Evolutionary conservation across 1,284 basidiomycete species (phyloP).

Genomic region (Naganishia liquefaciens): DNA sequence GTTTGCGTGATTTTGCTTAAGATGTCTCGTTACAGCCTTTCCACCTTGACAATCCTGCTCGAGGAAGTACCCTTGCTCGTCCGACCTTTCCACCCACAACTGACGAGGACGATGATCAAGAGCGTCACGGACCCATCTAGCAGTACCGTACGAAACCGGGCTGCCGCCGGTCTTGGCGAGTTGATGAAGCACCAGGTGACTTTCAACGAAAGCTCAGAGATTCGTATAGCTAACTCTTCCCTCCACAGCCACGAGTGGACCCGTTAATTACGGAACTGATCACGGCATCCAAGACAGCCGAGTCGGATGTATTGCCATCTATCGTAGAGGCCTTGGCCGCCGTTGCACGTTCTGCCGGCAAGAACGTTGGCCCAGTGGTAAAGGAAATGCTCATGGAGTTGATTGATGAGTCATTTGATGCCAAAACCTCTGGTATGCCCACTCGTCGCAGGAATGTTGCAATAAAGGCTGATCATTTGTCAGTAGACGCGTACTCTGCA

Average conservation of each 20-base stretch:
- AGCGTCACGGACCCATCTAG: slow-evolving; percentile 80
- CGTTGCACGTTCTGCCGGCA: slow-evolving; percentile 70
- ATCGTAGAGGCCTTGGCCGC: slow-evolving; percentile 73
- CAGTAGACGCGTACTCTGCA: slow-evolving; percentile 68
- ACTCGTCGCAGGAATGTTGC: slow-evolving; percentile 9
- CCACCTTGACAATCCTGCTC: slow-evolving; percentile 77
- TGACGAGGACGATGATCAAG: slow-evolving; percentile 96
- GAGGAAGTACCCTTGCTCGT: slow-evolving; percentile 83
- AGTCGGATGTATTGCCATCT: slow-evolving; percentile 74
- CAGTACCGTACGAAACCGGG: slow-evolving; percentile 74
- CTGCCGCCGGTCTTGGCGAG: slow-evolving; percentile 81
- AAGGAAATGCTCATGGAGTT: slow-evolving; percentile 72
- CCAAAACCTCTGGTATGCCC: slow-evolving; percentile 65
- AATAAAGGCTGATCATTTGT: slow-evolving; percentile 13
- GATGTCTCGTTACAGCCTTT: slow-evolving; percentile 54
- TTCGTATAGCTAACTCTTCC: not conserved
- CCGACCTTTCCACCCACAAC: slow-evolving; percentile 96
- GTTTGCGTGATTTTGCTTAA: slow-evolving; percentile 27
- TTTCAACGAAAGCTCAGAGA: slow-evolving; percentile 60
- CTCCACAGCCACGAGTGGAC: slow-evolving; percentile 56
- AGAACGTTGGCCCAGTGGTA: slow-evolving; percentile 75
- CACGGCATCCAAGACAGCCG: slow-evolving; percentile 59
- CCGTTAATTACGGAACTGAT: slow-evolving; percentile 81
- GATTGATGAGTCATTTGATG: slow-evolving; percentile 75
- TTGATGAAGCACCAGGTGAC: slow-evolving; percentile 84